phyloP scores from a whole-genome alignment of 257 asterid species.

The Solanum clarkiae region DNA sequence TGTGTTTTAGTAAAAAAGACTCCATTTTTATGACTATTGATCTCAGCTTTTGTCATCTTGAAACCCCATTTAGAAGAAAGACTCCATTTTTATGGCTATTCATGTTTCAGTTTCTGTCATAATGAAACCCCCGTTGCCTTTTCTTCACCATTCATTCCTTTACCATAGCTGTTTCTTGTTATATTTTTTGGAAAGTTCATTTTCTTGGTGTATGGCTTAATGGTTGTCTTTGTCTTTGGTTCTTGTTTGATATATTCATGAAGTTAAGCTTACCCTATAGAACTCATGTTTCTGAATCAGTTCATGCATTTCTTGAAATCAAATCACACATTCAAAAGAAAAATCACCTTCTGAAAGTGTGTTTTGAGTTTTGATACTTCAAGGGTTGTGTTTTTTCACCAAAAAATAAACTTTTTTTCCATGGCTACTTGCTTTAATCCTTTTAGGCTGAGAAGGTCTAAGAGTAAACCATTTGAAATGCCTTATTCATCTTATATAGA shows the following conservation, averaged over 20 bases:
- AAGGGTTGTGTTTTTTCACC: not conserved
- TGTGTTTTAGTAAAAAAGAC: not conserved
- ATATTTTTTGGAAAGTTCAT: not conserved
- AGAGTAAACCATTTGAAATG: conserved; percentile 19
- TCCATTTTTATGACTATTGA: not conserved
- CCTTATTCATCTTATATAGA: conserved; percentile 42
- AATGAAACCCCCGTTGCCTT: conserved; percentile 1
- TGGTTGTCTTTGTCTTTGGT: not conserved
- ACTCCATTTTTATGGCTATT: not conserved
- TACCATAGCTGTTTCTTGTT: not conserved
- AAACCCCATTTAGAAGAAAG: not conserved
- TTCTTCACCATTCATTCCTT: not conserved
- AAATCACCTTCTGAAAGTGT: conserved; percentile 15
- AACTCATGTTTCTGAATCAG: conserved; percentile 60
- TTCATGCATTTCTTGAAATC: conserved; percentile 83
- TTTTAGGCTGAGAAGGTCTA: conserved; percentile 38
- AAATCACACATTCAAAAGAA: conserved; percentile 69
- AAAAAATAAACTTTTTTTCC: not conserved
- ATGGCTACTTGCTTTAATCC: conserved; percentile 78
- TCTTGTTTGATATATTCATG: conserved; percentile 21
- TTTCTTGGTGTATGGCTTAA: not conserved
- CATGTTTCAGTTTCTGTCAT: not conserved
- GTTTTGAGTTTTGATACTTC: conserved; percentile 7
- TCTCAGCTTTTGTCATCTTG: not conserved
- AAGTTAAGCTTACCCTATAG: not conserved